Conservation (phyloP, 805 yeast species). For the Torulaspora gathmanii region DNA sequence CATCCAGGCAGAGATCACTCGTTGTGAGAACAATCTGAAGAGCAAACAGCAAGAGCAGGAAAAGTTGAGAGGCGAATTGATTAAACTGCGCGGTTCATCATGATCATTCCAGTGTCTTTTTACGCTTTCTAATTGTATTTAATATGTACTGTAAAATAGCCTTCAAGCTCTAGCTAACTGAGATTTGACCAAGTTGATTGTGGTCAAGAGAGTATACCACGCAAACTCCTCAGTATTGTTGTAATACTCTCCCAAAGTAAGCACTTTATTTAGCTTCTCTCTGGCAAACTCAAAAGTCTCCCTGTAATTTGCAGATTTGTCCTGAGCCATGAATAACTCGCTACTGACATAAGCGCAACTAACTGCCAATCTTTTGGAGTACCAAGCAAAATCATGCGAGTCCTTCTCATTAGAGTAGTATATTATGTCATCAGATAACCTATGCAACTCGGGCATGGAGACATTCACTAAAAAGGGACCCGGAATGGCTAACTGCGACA, state of each 20-base stretch:
- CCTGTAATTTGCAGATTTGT: conserved; percentile 49
- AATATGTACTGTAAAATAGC: conserved; percentile 2
- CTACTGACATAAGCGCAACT: conserved; percentile 66
- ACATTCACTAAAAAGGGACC: conserved; percentile 45
- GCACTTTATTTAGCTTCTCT: conserved; percentile 50
- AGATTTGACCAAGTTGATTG: conserved; percentile 61
- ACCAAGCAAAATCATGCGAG: conserved; percentile 77
- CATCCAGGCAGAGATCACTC: conserved; percentile 67
- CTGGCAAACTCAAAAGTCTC: conserved; percentile 64
- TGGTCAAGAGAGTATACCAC: conserved; percentile 58
- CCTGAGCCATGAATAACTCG: conserved; percentile 78
- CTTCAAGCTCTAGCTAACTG: conserved; percentile 51
- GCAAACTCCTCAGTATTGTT: conserved; percentile 71
- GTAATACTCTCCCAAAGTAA: conserved; percentile 55
- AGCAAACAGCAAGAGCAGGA: conserved; percentile 53
- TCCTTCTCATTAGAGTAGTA: conserved; percentile 78
- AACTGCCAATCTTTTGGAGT: conserved; percentile 72
- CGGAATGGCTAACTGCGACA: conserved; percentile 63
- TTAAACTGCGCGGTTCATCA: conserved; percentile 41
- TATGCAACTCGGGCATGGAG: conserved; percentile 65
- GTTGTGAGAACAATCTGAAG: conserved; percentile 70
- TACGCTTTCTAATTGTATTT: background rate
- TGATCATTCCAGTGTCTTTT: conserved; percentile 11
- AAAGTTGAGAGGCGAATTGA: conserved; percentile 49
- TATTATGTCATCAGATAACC: conserved; percentile 77